Evolutionary conservation across 2,329 filamentous ascomycete species (phyloP).

Genomic region (Paraphaeosphaeria sporulosa): DNA sequence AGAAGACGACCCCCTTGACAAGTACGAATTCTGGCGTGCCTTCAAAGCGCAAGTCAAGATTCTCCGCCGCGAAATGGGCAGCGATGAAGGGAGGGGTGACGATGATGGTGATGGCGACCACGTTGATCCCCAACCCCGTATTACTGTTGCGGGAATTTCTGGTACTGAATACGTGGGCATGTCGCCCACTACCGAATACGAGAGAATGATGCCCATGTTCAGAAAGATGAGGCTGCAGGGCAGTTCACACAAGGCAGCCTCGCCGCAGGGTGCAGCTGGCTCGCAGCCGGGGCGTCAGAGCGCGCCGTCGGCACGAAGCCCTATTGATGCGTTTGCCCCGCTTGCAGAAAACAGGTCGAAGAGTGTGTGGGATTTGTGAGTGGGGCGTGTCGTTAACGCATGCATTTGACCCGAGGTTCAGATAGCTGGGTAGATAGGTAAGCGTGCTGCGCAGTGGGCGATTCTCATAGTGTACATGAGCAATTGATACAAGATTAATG

Average conservation of each 20-base stretch:
- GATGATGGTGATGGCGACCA: conserved; percentile 5
- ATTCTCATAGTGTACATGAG: not conserved
- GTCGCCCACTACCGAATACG: conserved; percentile 24
- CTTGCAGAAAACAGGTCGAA: conserved; percentile 21
- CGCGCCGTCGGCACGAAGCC: conserved; percentile 19
- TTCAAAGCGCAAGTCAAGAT: conserved; percentile 70
- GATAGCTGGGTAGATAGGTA: not conserved
- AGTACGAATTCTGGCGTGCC: conserved; percentile 65
- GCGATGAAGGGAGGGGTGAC: not conserved
- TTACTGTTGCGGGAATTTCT: conserved; percentile 34
- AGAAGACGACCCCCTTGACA: conserved; percentile 57
- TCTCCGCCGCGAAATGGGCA: conserved; percentile 65
- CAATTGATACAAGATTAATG: not conserved
- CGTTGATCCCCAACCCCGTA: conserved; percentile 18
- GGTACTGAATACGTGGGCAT: conserved; percentile 26
- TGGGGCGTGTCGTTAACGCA: conserved; percentile 37
- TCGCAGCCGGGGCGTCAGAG: conserved; percentile 13
- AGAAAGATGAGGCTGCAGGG: conserved; percentile 30
- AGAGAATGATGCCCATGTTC: conserved; percentile 29
- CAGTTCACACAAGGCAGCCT: conserved; percentile 34
- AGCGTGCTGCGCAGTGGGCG: not conserved
- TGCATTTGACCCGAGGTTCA: not conserved
- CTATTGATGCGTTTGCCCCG: conserved; percentile 23
- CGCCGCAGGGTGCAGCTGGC: conserved; percentile 15
- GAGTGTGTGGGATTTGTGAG: conserved; percentile 23